Conservation (phyloP, 495 filamentous ascomycete genomes). For the Penicillium psychrofluorescens region DNA sequence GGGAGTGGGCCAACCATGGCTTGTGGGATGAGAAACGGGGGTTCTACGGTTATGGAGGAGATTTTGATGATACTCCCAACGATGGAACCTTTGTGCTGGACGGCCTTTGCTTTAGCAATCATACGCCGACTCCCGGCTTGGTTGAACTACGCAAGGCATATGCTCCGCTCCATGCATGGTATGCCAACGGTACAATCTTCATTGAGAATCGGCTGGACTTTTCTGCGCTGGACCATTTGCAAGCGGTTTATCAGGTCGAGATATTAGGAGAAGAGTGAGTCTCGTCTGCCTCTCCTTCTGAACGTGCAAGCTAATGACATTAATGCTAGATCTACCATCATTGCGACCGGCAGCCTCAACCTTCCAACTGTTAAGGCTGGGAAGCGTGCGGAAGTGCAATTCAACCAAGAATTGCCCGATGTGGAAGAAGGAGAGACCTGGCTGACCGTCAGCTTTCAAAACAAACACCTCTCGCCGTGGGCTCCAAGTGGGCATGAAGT, state of each 20-base stretch:
- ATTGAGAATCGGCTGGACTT: slow-evolving; percentile 47
- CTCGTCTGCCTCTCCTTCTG: too few relatives aligned
- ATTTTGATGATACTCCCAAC: slow-evolving; percentile 60
- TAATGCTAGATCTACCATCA: not conserved
- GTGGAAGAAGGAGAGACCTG: slow-evolving; percentile 1
- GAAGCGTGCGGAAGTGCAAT: slow-evolving; percentile 3
- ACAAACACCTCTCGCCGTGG: slow-evolving; percentile 20
- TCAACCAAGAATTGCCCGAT: not conserved
- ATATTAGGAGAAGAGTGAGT: slow-evolving; percentile 9
- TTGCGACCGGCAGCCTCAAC: not conserved
- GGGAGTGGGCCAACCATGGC: slow-evolving; percentile 71
- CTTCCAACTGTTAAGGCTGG: slow-evolving; percentile 1
- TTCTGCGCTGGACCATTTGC: slow-evolving; percentile 37
- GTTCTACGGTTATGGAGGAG: slow-evolving; percentile 61
- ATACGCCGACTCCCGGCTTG: slow-evolving; percentile 52
- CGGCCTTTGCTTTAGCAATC: slow-evolving; percentile 51
- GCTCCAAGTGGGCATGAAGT: slow-evolving; percentile 23
- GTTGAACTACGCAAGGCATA: slow-evolving; percentile 55
- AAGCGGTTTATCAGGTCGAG: slow-evolving; percentile 18
- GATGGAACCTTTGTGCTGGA: slow-evolving; percentile 62
- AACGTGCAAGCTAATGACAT: too few relatives aligned
- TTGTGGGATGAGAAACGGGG: slow-evolving; percentile 39
- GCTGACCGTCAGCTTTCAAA: slow-evolving; percentile 25
- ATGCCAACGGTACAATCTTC: too few relatives aligned
- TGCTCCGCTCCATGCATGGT: slow-evolving; percentile 37